A percentile compares a stretch with the other conserved stretches of the same genome.
phyloP scores from a whole-genome alignment of 106 monocot genomes.

The Xerophyta viscosa region DNA sequence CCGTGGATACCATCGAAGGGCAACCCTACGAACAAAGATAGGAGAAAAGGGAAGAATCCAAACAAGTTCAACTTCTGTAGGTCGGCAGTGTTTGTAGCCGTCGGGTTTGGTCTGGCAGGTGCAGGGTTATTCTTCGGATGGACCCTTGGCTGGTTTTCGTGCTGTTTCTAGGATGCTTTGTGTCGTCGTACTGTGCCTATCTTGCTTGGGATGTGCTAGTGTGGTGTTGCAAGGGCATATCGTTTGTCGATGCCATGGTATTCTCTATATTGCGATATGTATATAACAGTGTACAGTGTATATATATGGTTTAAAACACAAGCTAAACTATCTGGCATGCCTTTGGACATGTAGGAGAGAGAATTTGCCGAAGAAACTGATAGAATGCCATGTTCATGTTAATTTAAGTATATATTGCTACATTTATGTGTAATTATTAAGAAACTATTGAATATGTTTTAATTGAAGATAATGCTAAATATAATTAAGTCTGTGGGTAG shows the following conservation, averaged over 20 bases:
- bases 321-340: background rate
- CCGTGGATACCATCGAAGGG: constrained; percentile 35
- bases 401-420: background rate
- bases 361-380: background rate
- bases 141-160: constrained; percentile 63
- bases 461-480: no score
- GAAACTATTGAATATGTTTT: background rate
- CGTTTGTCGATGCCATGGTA: no score
- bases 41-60: constrained; percentile 23
- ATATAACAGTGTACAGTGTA: background rate
- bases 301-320: background rate
- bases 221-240: no score
- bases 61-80: constrained; percentile 38
- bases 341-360: background rate
- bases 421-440: background rate
- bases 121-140: constrained; percentile 75
- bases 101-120: constrained; percentile 67
- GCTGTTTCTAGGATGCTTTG: constrained; percentile 12
- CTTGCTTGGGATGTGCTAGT: no score
- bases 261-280: no score
- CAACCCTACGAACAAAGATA: background rate
- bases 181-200: no score
- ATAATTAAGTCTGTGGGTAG: no score
- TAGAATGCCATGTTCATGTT: background rate
- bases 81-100: constrained; percentile 39